Percentiles rank a stretch among this genome's conserved stretches.
These are phyloP conservation scores for Acarospora socialis DNA, from an alignment of 2,329 filamentous ascomycete genomes.

Conservation along the genomic window DNA sequence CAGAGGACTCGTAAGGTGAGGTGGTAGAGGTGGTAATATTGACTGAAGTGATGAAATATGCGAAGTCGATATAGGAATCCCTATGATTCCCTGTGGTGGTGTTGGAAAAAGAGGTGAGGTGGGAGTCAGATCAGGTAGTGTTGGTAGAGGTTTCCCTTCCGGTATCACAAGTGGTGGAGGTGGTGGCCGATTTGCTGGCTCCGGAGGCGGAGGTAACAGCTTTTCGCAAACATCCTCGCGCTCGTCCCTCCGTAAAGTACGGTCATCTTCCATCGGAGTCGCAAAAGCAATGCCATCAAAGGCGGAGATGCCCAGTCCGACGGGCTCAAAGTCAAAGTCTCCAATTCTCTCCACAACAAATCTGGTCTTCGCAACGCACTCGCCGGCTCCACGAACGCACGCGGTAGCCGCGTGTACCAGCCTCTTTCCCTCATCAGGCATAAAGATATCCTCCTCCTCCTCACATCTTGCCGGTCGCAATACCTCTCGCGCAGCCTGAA, in stretches of 20 bases:
- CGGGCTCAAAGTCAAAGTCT: slow-evolving; percentile 65
- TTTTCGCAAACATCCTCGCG: slow-evolving; percentile 12
- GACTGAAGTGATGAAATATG: background rate
- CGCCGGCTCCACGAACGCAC: slow-evolving; percentile 79
- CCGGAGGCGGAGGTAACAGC: slow-evolving; percentile 12
- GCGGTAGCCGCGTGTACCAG: slow-evolving; percentile 67
- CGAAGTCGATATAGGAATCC: background rate
- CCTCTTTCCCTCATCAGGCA: slow-evolving; percentile 63
- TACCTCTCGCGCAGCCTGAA: slow-evolving; percentile 66
- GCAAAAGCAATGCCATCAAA: slow-evolving; percentile 6
- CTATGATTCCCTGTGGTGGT: slow-evolving; percentile 1
- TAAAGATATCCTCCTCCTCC: slow-evolving; percentile 60
- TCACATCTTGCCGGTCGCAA: slow-evolving; percentile 54
- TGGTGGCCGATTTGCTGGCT: slow-evolving; percentile 27
- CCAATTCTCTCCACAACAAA: slow-evolving; percentile 75
- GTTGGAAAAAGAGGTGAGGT: slow-evolving; percentile 2
- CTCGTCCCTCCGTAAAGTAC: slow-evolving; percentile 12
- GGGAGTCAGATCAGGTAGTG: slow-evolving; percentile 23
- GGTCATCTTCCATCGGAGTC: slow-evolving; percentile 11
- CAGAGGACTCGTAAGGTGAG: slow-evolving; percentile 41
- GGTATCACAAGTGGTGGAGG: slow-evolving; percentile 34
- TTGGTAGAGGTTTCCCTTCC: slow-evolving; percentile 20
- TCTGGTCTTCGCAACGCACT: slow-evolving; percentile 79
- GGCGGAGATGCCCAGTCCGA: slow-evolving; percentile 35
- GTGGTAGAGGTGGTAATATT: slow-evolving; percentile 18